Evolutionary conservation across 2,329 filamentous ascomycete genomes (phyloP), one percentile per base, ranked within the genome.

Genomic region (Penicillium hesseltinei): DNA sequence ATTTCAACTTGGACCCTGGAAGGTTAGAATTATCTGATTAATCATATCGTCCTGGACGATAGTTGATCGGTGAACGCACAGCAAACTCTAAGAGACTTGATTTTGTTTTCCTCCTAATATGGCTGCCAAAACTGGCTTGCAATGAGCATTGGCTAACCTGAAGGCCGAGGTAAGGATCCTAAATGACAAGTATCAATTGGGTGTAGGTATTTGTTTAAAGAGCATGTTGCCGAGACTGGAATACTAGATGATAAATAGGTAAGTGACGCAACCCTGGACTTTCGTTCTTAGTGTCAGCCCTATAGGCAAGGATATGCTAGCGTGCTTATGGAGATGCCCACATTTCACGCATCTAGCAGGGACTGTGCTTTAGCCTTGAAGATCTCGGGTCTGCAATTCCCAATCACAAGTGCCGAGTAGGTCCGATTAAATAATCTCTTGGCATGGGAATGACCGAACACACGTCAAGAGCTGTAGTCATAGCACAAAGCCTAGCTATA

Each of bases 231-330:
- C n/a, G 8, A 7, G 5, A 17, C 10, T 5, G 21, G 13, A 36
- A 31, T 19, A n/a, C n/a, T n/a, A 47, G 11, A 54, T 49, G 15
- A 23, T 43, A 4, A 13, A 43, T 13, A 46, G 7, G 2, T 27
- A 21, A 44, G 51, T 57, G 52, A 62, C 54, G 60, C 58, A 59
- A 40, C 23, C 39, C 29, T 60, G 48, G 36, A 15, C 25, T 27
- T 25, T 27, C 3, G 42, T 46, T 50, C 46, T 25, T 64, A 62
- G 56, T 36, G 53, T 62, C 63, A 66, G 62, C 62, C 63, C 59
- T 66, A 65, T 46, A 54, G 25, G 44, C 54, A 57, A 53, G 46
- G 47, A 25, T 53, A 36, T 47, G 43, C 56, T 62, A 61, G 56
- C 36, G 55, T 56, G 58, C 55, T 53, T 52, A 51, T 49, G 39